These are phyloP conservation scores for Echinosophora koreensis DNA, from an alignment of 306 rosid species.

Conservation along the genomic window DNA sequence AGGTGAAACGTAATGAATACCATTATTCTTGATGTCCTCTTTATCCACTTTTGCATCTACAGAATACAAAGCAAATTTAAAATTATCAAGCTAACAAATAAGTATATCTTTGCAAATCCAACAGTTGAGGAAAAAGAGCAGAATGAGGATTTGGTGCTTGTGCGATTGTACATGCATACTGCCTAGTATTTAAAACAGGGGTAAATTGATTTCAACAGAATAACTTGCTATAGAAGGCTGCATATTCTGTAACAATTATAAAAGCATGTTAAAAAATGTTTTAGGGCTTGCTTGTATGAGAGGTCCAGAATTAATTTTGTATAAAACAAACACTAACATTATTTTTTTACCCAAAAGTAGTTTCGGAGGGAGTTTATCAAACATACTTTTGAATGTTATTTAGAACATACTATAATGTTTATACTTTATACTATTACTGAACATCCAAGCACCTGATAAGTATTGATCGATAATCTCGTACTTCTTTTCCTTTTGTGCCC, in stretches of 20 bases:
- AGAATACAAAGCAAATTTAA: constrained; percentile 44
- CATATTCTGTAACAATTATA: constrained; percentile 23
- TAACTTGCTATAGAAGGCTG: background rate
- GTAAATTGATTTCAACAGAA: constrained; percentile 21
- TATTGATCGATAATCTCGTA: background rate
- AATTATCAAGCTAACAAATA: constrained; percentile 39
- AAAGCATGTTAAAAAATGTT: constrained; percentile 11
- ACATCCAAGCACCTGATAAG: constrained; percentile 15
- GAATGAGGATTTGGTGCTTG: constrained; percentile 26
- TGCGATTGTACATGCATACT: background rate
- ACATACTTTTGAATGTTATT: background rate
- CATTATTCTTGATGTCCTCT: constrained; percentile 77
- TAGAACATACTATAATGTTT: constrained; percentile 19
- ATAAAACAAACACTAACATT: background rate
- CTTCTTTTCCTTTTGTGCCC: constrained; percentile 11
- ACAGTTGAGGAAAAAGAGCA: constrained; percentile 22
- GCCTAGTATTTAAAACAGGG: constrained; percentile 24
- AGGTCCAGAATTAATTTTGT: constrained; percentile 16
- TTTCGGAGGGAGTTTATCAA: background rate
- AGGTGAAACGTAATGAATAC: constrained; percentile 50
- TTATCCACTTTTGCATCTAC: constrained; percentile 80
- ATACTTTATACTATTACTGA: background rate
- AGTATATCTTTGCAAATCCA: constrained; percentile 37
- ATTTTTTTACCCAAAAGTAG: background rate
- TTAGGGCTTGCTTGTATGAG: background rate